Evolutionary conservation across 805 yeast genomes (phyloP).

Genomic region (Metschnikowia proteae): DNA sequence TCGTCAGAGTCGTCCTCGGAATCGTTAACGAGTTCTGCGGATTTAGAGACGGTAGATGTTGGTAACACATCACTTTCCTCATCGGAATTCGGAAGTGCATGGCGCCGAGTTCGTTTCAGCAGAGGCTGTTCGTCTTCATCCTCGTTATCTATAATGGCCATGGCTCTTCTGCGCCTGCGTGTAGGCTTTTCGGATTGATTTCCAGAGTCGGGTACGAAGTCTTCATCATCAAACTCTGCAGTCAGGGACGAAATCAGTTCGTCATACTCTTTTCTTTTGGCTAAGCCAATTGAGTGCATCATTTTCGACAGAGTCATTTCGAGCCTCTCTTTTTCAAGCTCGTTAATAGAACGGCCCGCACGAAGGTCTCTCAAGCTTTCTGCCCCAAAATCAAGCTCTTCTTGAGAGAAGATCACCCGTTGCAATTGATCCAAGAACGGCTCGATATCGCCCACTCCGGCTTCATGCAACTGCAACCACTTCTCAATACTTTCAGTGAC

Average conservation of each 20-base stretch:
- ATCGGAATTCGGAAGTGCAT: slow-evolving; percentile 2
- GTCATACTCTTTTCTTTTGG: slow-evolving; percentile 18
- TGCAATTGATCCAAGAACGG: slow-evolving; percentile 20
- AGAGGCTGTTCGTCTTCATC: slow-evolving; percentile 3
- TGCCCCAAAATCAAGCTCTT: slow-evolving; percentile 16
- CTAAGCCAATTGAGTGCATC: slow-evolving; percentile 16
- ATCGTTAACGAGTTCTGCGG: slow-evolving; percentile 53
- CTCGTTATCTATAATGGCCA: neutral
- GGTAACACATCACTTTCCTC: slow-evolving; percentile 1
- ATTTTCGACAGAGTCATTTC: neutral
- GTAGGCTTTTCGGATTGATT: neutral
- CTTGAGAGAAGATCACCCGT: slow-evolving; percentile 9
- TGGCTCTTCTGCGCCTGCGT: neutral
- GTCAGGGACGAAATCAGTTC: slow-evolving; percentile 8
- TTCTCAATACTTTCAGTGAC: slow-evolving; percentile 37
- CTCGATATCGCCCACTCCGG: slow-evolving; percentile 18
- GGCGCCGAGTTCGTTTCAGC: slow-evolving; percentile 6
- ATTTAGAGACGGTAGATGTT: slow-evolving; percentile 19
- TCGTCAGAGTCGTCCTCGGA: slow-evolving; percentile 65
- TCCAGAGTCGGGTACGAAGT: slow-evolving; percentile 2
- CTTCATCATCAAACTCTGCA: slow-evolving; percentile 23
- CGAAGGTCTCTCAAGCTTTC: slow-evolving; percentile 9
- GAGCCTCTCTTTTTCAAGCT: slow-evolving; percentile 3
- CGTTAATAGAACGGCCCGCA: slow-evolving; percentile 11
- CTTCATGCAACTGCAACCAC: slow-evolving; percentile 29